These are phyloP conservation scores for Phytophthora pseudosyringae DNA, from an alignment of 352 stramenopile genomes.

Conservation along the genomic window DNA sequence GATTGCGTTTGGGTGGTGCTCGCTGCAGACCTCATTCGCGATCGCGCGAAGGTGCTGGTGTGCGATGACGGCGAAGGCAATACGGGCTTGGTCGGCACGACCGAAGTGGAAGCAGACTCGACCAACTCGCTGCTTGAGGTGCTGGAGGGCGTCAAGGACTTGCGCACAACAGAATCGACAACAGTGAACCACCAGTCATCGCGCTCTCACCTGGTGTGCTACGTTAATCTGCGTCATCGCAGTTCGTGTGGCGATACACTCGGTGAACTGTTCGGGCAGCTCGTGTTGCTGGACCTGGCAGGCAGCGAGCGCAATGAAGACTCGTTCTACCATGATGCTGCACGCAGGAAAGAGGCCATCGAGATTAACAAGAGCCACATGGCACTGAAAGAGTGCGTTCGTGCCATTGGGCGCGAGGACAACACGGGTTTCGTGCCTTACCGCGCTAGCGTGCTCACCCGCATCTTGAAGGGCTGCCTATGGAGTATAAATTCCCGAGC, in stretches of 20 bases:
- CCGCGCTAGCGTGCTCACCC: constrained; percentile 71
- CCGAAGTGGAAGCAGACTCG: constrained; percentile 58
- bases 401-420: constrained; percentile 68
- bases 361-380: constrained; percentile 89
- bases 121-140: constrained; percentile 66
- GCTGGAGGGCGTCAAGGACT: constrained; percentile 69
- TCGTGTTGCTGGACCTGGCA: constrained; percentile 71
- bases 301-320: constrained; percentile 84
- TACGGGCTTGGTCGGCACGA: constrained; percentile 66
- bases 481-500: constrained; percentile 67
- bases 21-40: constrained; percentile 48
- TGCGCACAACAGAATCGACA: constrained; percentile 83
- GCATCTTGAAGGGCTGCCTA: constrained; percentile 76
- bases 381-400: constrained; percentile 85
- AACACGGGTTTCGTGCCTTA: constrained; percentile 70
- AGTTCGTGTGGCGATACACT: constrained; percentile 13
- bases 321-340: constrained; percentile 77
- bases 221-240: constrained; percentile 55
- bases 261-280: constrained; percentile 49
- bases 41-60: constrained; percentile 68
- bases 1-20: background rate
- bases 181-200: constrained; percentile 79
- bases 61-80: constrained; percentile 76
- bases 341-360: constrained; percentile 71
- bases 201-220: constrained; percentile 74